Evolutionary conservation across 768 basidiomycete species (phyloP).

Genomic region (Boletus vermiculosoides): DNA sequence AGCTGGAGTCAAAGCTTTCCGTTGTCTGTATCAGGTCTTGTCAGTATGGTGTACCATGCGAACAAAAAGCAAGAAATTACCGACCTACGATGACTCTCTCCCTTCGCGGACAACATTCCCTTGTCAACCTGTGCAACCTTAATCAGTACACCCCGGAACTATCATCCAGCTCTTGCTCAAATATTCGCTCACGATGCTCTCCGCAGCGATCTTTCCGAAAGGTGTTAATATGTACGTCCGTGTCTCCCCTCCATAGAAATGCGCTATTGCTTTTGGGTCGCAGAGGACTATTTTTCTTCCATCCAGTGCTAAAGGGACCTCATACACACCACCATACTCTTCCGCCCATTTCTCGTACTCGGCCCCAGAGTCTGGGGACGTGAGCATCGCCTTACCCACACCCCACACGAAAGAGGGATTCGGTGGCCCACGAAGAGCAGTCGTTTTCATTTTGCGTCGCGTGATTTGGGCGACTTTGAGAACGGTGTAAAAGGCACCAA

Average conservation of each 20-base stretch:
- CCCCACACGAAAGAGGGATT: constrained; percentile 21
- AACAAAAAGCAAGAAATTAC: not conserved
- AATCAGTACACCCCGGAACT: not conserved
- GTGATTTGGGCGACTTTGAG: constrained; percentile 5
- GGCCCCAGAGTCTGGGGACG: constrained; percentile 26
- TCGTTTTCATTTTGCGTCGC: constrained; percentile 14
- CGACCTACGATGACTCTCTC: too few species aligned
- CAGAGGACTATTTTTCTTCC: constrained; percentile 36
- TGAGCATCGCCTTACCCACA: not conserved
- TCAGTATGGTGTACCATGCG: constrained; percentile 21
- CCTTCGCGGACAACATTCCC: constrained; percentile 39
- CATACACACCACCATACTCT: constrained; percentile 47
- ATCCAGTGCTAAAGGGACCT: constrained; percentile 39
- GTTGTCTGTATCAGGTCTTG: constrained; percentile 17
- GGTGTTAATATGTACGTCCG: too few species aligned
- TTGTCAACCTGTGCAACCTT: constrained; percentile 29
- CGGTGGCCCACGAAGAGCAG: constrained; percentile 22
- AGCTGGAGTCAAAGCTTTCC: too few species aligned
- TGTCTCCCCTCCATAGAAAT: too few species aligned
- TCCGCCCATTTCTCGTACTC: constrained; percentile 48
- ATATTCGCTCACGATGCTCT: constrained; percentile 23
- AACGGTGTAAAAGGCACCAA: constrained; percentile 7
- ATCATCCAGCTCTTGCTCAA: not conserved
- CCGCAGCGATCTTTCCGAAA: constrained; percentile 19
- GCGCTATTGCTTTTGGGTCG: too few species aligned